Conservation (phyloP, 2,329 filamentous ascomycete species). For the Penicillium fuscoglaucum region DNA sequence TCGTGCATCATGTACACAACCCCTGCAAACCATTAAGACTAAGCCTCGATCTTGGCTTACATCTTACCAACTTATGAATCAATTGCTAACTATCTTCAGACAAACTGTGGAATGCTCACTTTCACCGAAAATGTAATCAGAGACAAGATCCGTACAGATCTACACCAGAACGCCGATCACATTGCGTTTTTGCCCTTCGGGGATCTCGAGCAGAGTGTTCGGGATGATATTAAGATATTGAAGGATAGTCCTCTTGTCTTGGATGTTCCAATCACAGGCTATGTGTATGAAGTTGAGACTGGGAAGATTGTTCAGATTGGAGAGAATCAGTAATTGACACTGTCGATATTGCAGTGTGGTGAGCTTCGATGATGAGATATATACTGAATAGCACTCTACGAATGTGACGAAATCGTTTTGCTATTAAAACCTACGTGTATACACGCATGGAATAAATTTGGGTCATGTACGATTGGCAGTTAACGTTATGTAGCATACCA, state of each 20-base stretch:
- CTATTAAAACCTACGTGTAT: background rate
- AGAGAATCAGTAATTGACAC: background rate
- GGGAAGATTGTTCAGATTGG: conserved; percentile 59
- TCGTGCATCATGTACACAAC: conserved; percentile 51
- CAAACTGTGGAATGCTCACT: conserved; percentile 70
- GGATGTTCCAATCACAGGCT: conserved; percentile 66
- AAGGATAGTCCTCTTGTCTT: conserved; percentile 60
- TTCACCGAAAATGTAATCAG: conserved; percentile 63
- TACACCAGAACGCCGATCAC: conserved; percentile 49
- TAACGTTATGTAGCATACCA: background rate
- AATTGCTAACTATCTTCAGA: conserved; percentile 36
- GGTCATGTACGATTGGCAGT: background rate
- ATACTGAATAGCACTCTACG: background rate
- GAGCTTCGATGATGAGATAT: background rate
- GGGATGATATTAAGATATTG: conserved; percentile 65
- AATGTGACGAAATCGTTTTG: background rate
- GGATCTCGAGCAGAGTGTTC: conserved; percentile 60
- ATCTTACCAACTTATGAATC: background rate
- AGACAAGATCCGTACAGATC: conserved; percentile 58
- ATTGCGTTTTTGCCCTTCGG: conserved; percentile 66
- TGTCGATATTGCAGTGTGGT: background rate
- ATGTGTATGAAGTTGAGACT: conserved; percentile 76
- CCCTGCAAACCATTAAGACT: background rate
- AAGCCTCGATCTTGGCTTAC: background rate
- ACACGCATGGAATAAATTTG: background rate